These are phyloP conservation scores for Stephania yunnanensis DNA, from an alignment of 164 flowering plant genomes.

Conservation along the genomic window DNA sequence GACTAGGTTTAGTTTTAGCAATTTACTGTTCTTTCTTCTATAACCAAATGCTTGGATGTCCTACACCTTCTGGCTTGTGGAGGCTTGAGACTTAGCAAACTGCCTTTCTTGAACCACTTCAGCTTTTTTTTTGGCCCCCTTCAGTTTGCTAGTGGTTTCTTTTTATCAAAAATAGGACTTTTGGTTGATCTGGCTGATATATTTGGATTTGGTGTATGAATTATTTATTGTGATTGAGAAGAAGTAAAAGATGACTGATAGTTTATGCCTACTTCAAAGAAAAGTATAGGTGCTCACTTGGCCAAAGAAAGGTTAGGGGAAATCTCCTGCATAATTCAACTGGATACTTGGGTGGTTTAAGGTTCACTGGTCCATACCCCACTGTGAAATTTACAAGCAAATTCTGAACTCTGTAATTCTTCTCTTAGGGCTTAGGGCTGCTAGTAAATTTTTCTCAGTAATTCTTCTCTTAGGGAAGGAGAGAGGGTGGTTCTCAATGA, in stretches of 20 bases:
- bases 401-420: neutral
- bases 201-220: neutral
- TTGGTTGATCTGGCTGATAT: neutral
- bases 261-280: neutral
- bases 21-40: neutral
- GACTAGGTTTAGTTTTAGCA: neutral
- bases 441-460: too few species aligned
- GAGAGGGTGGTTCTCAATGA: too few species aligned
- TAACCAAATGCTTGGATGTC: neutral
- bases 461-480: too few species aligned
- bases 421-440: neutral
- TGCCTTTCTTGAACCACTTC: neutral
- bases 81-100: neutral
- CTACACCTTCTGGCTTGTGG: neutral
- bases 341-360: neutral
- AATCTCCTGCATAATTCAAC: neutral
- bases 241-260: neutral
- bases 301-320: neutral
- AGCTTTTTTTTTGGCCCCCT: neutral
- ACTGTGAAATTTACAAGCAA: neutral
- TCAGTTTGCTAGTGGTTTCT: neutral
- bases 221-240: neutral
- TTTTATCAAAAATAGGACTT: neutral
- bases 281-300: neutral
- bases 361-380: neutral